These are phyloP conservation scores for Rhodosporidiobolus odoratus DNA, from an alignment of 768 basidiomycete genomes.

Conservation along the genomic window DNA sequence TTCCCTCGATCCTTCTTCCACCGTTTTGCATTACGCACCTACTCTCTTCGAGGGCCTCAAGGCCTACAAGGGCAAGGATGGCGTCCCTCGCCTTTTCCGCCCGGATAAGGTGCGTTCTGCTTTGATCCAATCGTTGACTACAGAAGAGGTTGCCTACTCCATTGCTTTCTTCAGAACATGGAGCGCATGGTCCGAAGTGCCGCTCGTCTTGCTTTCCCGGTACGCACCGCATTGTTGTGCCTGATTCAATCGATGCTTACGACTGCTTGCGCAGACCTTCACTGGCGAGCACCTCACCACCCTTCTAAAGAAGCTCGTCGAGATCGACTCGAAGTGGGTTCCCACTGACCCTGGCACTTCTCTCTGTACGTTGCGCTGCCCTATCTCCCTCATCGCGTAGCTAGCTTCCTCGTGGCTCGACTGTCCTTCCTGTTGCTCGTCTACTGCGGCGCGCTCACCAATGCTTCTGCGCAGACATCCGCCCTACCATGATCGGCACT, in stretches of 20 bases:
- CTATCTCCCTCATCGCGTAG: too few relatives aligned
- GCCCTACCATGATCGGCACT: conserved; percentile 64
- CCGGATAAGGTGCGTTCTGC: conserved; percentile 55
- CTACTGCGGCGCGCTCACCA: not conserved
- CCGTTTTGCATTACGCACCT: conserved; percentile 90
- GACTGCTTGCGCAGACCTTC: conserved; percentile 55
- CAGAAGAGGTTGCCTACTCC: not conserved
- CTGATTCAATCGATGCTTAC: not conserved
- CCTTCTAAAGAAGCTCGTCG: conserved; percentile 79
- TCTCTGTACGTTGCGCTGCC: conserved; percentile 51
- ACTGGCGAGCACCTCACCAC: conserved; percentile 66
- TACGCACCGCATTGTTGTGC: not conserved
- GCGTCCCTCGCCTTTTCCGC: conserved; percentile 75
- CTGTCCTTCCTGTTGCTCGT: not conserved
- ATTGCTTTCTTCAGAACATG: conserved; percentile 61
- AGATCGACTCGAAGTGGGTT: conserved; percentile 82
- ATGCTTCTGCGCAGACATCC: conserved; percentile 54
- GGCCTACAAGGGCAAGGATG: conserved; percentile 69
- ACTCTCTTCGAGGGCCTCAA: conserved; percentile 89
- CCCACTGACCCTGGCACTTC: conserved; percentile 81
- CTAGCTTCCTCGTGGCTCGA: too few relatives aligned
- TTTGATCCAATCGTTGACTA: not conserved
- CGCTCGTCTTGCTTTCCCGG: conserved; percentile 50
- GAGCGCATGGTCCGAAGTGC: conserved; percentile 86
- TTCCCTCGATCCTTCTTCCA: conserved; percentile 66